Evolutionary conservation across 768 basidiomycete genomes (phyloP).

Genomic region (Chalciporus pseudorubinellus): DNA sequence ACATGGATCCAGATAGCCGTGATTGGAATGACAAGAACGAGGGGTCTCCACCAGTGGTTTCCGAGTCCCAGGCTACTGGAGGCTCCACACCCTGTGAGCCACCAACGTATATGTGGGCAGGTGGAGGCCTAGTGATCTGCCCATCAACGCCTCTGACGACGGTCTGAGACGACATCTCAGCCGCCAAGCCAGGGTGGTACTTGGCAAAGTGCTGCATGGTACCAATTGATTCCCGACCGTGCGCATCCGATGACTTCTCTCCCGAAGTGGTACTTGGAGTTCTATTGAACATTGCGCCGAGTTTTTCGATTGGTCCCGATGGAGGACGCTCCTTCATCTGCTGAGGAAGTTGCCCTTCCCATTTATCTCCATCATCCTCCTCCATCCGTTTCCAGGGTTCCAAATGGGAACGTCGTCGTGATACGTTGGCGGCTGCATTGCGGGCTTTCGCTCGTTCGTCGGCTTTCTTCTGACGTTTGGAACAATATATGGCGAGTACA

Average conservation of each 20-base stretch:
- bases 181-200: constrained; percentile 55
- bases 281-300: constrained; percentile 62
- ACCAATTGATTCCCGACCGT: constrained; percentile 30
- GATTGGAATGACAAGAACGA: constrained; percentile 51
- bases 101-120: constrained; percentile 44
- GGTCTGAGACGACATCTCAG: constrained; percentile 45
- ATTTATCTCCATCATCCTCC: constrained; percentile 45
- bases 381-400: constrained; percentile 60
- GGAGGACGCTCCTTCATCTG: constrained; percentile 41
- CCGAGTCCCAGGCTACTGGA: constrained; percentile 53
- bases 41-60: constrained; percentile 39
- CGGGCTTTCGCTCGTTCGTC: constrained; percentile 32
- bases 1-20: constrained; percentile 44
- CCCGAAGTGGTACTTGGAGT: constrained; percentile 52
- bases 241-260: constrained; percentile 43
- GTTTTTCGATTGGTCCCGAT: constrained; percentile 53
- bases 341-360: constrained; percentile 39
- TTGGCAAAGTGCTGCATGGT: constrained; percentile 49
- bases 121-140: constrained; percentile 23
- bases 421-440: constrained; percentile 40
- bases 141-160: constrained; percentile 20
- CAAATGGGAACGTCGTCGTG: constrained; percentile 41
- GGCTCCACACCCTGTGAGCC: constrained; percentile 38
- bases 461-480: constrained; percentile 37
- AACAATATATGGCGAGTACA: constrained; percentile 53